phyloP scores from a whole-genome alignment of 495 filamentous ascomycete genomes.

The Penicillium simplicissimum region DNA sequence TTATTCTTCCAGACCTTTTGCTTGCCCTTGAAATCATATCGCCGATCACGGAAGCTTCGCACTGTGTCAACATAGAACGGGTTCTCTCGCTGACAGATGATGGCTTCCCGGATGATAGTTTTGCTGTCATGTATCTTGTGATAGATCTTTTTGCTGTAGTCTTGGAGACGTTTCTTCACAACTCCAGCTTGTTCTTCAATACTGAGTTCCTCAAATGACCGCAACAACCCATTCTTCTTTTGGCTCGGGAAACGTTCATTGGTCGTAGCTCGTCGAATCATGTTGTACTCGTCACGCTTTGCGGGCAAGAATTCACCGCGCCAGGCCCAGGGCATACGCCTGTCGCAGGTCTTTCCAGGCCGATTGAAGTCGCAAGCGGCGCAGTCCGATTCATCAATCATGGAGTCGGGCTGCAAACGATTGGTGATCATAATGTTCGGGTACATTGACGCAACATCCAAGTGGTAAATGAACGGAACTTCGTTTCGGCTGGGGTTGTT shows the following conservation, averaged over 20 bases:
- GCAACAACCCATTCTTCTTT: slow-evolving; percentile 63
- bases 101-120: slow-evolving; percentile 91
- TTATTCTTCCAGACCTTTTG: slow-evolving; percentile 99
- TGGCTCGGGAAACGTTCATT: slow-evolving; percentile 88
- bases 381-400: slow-evolving; percentile 95
- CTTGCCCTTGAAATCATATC: slow-evolving; percentile 97
- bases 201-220: slow-evolving; percentile 78
- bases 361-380: slow-evolving; percentile 98
- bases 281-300: slow-evolving; percentile 97
- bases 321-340: slow-evolving; percentile 96
- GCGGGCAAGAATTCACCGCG: slow-evolving; percentile 96
- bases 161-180: slow-evolving; percentile 82
- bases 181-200: slow-evolving; percentile 79
- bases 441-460: slow-evolving; percentile 99
- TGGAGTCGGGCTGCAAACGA: slow-evolving; percentile 93
- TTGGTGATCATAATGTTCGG: slow-evolving; percentile 99
- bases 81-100: slow-evolving; percentile 98
- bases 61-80: slow-evolving; percentile 99
- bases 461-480: slow-evolving; percentile 90
- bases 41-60: slow-evolving; percentile 88
- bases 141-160: slow-evolving; percentile 98
- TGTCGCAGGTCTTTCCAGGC: slow-evolving; percentile 95
- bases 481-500: slow-evolving; percentile 79
- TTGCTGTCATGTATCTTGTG: slow-evolving; percentile 97
- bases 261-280: slow-evolving; percentile 91